Conservation (phyloP, 2,329 filamentous ascomycete species). For the Apiospora koreana region DNA sequence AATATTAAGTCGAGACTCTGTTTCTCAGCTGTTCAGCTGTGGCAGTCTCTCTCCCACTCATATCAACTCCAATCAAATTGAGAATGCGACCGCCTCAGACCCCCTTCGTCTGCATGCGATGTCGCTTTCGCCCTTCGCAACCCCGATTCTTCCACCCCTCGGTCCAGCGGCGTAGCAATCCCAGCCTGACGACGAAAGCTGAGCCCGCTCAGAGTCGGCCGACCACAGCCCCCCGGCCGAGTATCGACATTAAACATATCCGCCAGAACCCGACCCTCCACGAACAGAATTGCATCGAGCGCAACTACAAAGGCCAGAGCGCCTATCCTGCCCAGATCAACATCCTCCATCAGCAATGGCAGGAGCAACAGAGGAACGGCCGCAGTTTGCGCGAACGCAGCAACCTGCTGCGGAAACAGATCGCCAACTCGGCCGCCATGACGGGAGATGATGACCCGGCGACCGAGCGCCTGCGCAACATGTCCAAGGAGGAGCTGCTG, state of each 20-base stretch:
- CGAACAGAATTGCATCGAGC: constrained; percentile 77
- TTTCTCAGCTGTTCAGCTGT: not conserved
- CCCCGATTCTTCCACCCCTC: constrained; percentile 21
- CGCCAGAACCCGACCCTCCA: constrained; percentile 81
- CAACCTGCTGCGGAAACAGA: constrained; percentile 62
- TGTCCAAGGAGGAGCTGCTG: constrained; percentile 55
- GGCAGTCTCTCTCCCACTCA: not conserved
- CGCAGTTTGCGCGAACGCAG: constrained; percentile 64
- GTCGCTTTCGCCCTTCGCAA: constrained; percentile 24
- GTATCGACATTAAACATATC: constrained; percentile 85
- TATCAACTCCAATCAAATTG: not conserved
- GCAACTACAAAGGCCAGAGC: constrained; percentile 72
- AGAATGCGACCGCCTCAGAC: constrained; percentile 24
- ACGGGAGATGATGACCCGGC: constrained; percentile 43
- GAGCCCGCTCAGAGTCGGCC: constrained; percentile 49
- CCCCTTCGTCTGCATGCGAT: constrained; percentile 28
- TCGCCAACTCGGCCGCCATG: constrained; percentile 52
- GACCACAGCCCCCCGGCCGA: constrained; percentile 74
- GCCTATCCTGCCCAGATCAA: constrained; percentile 58
- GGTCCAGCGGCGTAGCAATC: constrained; percentile 21
- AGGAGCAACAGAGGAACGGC: constrained; percentile 60
- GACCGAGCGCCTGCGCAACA: constrained; percentile 23
- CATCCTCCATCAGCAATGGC: constrained; percentile 57
- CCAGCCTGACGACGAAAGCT: constrained; percentile 13
- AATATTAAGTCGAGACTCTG: not conserved